Percentiles rank a stretch among this genome's conserved stretches.
These are phyloP conservation scores for Trypanosoma boissoni DNA, from an alignment of 208 protist species.

Conservation along the genomic window DNA sequence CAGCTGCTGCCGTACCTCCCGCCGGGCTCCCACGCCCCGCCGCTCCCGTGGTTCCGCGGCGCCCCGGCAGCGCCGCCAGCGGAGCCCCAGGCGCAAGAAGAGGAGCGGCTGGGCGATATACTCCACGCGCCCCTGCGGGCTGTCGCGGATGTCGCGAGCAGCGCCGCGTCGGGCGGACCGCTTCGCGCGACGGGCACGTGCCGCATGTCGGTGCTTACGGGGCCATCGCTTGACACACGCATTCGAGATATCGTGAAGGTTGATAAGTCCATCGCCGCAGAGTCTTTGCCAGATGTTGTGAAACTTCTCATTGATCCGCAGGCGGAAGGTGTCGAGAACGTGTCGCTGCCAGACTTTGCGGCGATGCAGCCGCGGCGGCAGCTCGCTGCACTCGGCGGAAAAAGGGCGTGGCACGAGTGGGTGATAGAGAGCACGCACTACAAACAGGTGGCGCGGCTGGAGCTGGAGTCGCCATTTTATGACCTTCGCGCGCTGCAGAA, in stretches of 20 bases:
- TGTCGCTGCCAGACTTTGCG: slow-evolving; percentile 66
- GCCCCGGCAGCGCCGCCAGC: slow-evolving; percentile 1
- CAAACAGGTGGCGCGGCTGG: slow-evolving; percentile 61
- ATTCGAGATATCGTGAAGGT: slow-evolving; percentile 69
- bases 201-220: slow-evolving; percentile 31
- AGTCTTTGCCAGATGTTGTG: slow-evolving; percentile 65
- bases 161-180: slow-evolving; percentile 7
- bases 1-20: slow-evolving; percentile 39
- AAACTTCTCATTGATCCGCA: slow-evolving; percentile 71
- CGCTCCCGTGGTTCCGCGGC: slow-evolving; percentile 56
- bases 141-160: slow-evolving; percentile 1
- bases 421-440: slow-evolving; percentile 68
- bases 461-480: slow-evolving; percentile 46
- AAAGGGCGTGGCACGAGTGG: slow-evolving; percentile 75
- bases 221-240: slow-evolving; percentile 55
- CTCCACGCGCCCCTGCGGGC: not conserved
- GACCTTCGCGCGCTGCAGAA: slow-evolving; percentile 64
- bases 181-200: slow-evolving; percentile 24
- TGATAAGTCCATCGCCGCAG: slow-evolving; percentile 38
- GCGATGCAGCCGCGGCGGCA: slow-evolving; percentile 78
- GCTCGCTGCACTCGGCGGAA: slow-evolving; percentile 51
- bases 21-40: slow-evolving; percentile 43
- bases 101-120: not conserved
- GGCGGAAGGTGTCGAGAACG: slow-evolving; percentile 61
- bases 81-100: not conserved